Base-by-base conservation (phyloP, 805 yeast genomes). In the Barnettozyma wickerhamii region DNA sequence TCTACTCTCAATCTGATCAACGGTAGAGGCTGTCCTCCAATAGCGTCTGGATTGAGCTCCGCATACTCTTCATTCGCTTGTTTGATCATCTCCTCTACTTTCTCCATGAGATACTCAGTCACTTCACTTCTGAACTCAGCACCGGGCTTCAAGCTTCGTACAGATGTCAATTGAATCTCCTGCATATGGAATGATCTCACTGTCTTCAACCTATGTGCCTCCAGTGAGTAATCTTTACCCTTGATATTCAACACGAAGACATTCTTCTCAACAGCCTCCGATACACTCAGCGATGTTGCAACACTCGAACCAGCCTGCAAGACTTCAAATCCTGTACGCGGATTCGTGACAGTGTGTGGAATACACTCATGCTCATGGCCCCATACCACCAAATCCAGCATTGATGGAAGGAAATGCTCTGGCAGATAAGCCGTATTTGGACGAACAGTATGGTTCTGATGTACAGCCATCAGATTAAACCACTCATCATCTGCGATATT, bases 291-390 rank as follows among this genome's bases (percentile, higher is more conserved):
- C 3, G 95, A 81, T 0, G 99, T 93, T 0, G 95, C 97, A 14
- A 93, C 84, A 0, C 96, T 84, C 1, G 96, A 86, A 1, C 99
- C 99, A 0, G 96, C 93, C 58, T 89, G 96, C 29, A 93, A 68
- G 0, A 89, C 88, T 41, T 78, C 78, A 55, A 91, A 88, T 1
- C 81, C 83, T 44, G 72, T 75, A 5, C 53, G 45, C 2, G 65
- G 54, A 52, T 83, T 82, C 33, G 67, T 67, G 1, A 69, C 72
- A 0, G 95, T 78, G 43, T 75, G 77, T 1, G 91, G 86, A 5
- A 81, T 71, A 55, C 97, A 88, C 58, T 93, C 97, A 62, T 93
- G 99, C 59, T 93, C 99, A 61, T 93, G 99, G 14, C 99, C 99
- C 99, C 99, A 93, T 2, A 90, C 65, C 0, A 93, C 81, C 42